Percentiles rank a stretch among this genome's conserved stretches.
Conservation (phyloP, 2,329 filamentous ascomycete genomes). For the Fusarium sarcochroum region DNA sequence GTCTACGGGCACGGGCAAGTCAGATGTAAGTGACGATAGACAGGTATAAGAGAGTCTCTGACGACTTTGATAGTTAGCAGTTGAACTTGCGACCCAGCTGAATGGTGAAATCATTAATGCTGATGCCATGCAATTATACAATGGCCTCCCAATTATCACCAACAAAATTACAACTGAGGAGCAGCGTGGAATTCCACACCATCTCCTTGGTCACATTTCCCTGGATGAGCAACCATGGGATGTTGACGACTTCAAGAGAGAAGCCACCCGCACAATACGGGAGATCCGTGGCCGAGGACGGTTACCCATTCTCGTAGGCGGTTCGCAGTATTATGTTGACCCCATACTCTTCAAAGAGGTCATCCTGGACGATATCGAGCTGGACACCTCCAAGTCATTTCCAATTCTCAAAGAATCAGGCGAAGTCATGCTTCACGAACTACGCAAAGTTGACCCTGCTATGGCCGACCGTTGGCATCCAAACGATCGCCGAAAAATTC, state of each 20-base stretch:
- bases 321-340: conserved; percentile 96
- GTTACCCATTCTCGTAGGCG: conserved; percentile 91
- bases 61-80: conserved; percentile 75
- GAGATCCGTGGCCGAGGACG: conserved; percentile 85
- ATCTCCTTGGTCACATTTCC: conserved; percentile 84
- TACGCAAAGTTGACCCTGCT: conserved; percentile 85
- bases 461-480: conserved; percentile 97
- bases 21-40: conserved; percentile 73
- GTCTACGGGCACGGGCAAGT: conserved; percentile 94
- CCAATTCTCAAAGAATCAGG: conserved; percentile 81
- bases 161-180: conserved; percentile 88
- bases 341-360: conserved; percentile 84
- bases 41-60: conserved; percentile 7
- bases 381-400: conserved; percentile 61
- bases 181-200: conserved; percentile 85
- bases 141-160: conserved; percentile 91
- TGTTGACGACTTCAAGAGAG: conserved; percentile 81
- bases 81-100: conserved; percentile 85
- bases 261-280: conserved; percentile 77
- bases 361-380: conserved; percentile 59
- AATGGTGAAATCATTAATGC: conserved; percentile 97
- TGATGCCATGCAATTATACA: conserved; percentile 98
- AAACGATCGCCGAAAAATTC: conserved; percentile 90
- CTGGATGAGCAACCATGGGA: conserved; percentile 86
- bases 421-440: conserved; percentile 77